Percentiles rank a stretch among this genome's conserved stretches.
Conservation (phyloP, 1,284 basidiomycete genomes). For the Sanghuangporus weigelae region DNA sequence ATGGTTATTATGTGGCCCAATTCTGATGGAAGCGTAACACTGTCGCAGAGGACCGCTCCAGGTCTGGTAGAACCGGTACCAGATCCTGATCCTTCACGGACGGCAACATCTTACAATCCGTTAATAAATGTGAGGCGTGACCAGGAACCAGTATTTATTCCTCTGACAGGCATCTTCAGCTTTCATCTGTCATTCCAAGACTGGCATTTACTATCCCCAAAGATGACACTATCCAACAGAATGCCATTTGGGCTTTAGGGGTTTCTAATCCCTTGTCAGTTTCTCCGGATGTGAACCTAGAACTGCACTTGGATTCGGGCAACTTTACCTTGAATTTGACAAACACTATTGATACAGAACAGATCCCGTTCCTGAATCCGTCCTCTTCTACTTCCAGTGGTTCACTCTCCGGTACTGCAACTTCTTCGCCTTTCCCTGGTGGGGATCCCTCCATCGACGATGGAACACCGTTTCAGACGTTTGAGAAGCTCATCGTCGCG, state of each 20-base stretch:
- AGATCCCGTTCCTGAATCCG: conserved; percentile 9
- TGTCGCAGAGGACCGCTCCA: conserved; percentile 39
- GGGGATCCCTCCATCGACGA: neutral
- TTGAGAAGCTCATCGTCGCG: conserved; percentile 41
- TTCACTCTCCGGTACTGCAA: neutral
- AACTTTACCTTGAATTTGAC: conserved; percentile 40
- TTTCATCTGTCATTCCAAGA: conserved; percentile 19
- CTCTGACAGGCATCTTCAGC: conserved; percentile 23
- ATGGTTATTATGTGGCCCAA: conserved; percentile 45
- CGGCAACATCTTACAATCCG: conserved; percentile 24
- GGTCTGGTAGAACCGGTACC: conserved; percentile 44
- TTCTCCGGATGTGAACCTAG: conserved; percentile 33
- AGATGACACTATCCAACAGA: conserved; percentile 29
- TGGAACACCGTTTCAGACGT: conserved; percentile 13
- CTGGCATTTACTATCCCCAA: conserved; percentile 36
- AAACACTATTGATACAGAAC: conserved; percentile 29
- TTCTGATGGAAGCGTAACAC: conserved; percentile 34
- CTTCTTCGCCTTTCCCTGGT: neutral
- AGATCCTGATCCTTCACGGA: conserved; percentile 33
- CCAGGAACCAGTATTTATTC: conserved; percentile 14
- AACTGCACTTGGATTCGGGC: conserved; percentile 44
- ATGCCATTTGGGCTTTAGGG: conserved; percentile 54
- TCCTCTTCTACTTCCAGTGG: conserved; percentile 11
- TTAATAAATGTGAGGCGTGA: conserved; percentile 25
- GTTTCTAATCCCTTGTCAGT: conserved; percentile 36